Conservation (phyloP, 2,329 filamentous ascomycete species). For the Fusarium verticillioides region DNA sequence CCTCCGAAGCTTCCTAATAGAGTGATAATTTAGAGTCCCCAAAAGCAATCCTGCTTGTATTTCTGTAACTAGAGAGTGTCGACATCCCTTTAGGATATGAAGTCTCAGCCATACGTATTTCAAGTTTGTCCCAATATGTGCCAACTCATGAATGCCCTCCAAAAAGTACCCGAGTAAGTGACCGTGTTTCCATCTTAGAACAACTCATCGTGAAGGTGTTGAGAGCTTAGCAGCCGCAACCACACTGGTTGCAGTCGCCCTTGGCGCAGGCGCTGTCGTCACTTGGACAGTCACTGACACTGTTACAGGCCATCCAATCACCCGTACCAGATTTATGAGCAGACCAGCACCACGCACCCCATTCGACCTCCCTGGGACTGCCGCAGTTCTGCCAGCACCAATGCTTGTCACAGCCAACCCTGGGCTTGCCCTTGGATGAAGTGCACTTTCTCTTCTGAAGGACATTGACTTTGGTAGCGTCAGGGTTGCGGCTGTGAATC, state of each 20-base stretch:
- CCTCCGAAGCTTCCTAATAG: rapidly evolving
- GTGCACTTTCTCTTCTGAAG: background rate
- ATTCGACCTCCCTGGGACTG: background rate
- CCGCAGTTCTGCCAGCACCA: slow-evolving; percentile 7
- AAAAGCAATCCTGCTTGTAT: background rate
- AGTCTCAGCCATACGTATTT: background rate
- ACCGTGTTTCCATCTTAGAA: background rate
- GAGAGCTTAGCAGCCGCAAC: background rate
- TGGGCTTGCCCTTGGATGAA: background rate
- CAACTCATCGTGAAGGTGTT: too few species aligned
- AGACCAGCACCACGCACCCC: background rate
- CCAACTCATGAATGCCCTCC: background rate
- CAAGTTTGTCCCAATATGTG: too few species aligned
- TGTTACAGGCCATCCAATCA: background rate
- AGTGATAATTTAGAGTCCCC: background rate
- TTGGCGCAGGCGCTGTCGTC: background rate
- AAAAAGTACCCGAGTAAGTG: background rate
- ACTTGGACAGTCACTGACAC: background rate
- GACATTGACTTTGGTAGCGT: background rate
- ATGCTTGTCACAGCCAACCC: background rate
- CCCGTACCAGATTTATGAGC: background rate
- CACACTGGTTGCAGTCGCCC: slow-evolving; percentile 3
- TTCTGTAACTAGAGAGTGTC: background rate
- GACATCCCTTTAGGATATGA: too few species aligned
- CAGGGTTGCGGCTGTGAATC: background rate